Evolutionary conservation across 257 asterid genomes (phyloP).

Genomic region (Orobanche coerulescens): DNA sequence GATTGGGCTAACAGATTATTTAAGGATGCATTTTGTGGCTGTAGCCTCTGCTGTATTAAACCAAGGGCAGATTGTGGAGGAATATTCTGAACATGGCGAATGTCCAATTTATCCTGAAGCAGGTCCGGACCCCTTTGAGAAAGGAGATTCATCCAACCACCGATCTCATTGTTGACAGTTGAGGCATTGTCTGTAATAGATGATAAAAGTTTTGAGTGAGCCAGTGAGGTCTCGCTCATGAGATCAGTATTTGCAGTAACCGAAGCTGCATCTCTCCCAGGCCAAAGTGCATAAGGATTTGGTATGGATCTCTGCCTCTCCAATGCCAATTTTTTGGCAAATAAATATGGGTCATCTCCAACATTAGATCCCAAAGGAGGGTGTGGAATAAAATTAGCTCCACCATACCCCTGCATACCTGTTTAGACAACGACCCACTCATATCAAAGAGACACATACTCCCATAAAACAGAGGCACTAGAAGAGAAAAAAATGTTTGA

Average conservation of each 20-base stretch:
- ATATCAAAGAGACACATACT: slow-evolving; percentile 14
- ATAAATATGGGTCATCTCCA: slow-evolving; percentile 49
- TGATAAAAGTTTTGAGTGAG: slow-evolving; percentile 42
- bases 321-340: slow-evolving; percentile 52
- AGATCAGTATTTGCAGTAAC: slow-evolving; percentile 37
- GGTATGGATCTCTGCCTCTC: slow-evolving; percentile 75
- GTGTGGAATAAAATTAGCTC: slow-evolving; percentile 33
- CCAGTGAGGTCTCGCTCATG: slow-evolving; percentile 41
- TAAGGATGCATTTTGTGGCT: slow-evolving; percentile 44
- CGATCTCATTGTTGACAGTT: slow-evolving; percentile 36
- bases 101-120: slow-evolving; percentile 60
- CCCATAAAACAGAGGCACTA: slow-evolving; percentile 4
- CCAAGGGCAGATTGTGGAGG: slow-evolving; percentile 62
- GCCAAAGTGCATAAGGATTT: slow-evolving; percentile 56
- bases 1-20: slow-evolving; percentile 43
- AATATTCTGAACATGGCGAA: slow-evolving; percentile 47
- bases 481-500: not conserved
- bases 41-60: slow-evolving; percentile 60
- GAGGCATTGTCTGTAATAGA: slow-evolving; percentile 44
- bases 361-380: slow-evolving; percentile 47
- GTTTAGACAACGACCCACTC: slow-evolving; percentile 22
- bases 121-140: slow-evolving; percentile 54
- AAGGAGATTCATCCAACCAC: slow-evolving; percentile 71
- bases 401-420: slow-evolving; percentile 65
- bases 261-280: slow-evolving; percentile 51